phyloP scores from a whole-genome alignment of 2,329 filamentous ascomycete genomes.

The Monosporascus cannonballus region DNA sequence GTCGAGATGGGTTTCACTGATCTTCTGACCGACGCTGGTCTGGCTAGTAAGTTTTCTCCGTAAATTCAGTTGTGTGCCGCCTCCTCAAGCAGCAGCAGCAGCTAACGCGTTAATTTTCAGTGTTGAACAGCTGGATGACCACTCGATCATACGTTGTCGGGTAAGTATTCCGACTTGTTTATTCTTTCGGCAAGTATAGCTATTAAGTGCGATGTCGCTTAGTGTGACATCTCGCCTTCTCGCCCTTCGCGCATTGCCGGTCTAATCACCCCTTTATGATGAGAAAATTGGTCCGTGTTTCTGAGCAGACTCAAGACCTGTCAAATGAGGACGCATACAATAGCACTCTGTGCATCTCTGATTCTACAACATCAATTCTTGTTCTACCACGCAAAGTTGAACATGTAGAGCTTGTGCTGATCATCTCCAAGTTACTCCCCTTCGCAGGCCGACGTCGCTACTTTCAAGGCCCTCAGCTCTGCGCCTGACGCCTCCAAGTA shows the following conservation, averaged over 20 bases:
- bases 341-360: conserved; percentile 32
- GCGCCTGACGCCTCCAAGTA: conserved; percentile 78
- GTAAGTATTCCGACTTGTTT: conserved; percentile 42
- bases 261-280: conserved; percentile 42
- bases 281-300: conserved; percentile 79
- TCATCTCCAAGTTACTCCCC: conserved; percentile 46
- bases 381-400: conserved; percentile 1
- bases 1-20: conserved; percentile 55
- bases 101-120: conserved; percentile 18
- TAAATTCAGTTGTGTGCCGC: conserved; percentile 1
- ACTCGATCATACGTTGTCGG: conserved; percentile 67
- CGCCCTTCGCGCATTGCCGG: conserved; percentile 5
- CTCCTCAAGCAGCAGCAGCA: conserved; percentile 2
- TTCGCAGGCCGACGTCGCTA: conserved; percentile 92
- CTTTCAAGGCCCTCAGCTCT: conserved; percentile 80
- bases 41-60: conserved; percentile 37
- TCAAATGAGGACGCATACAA: conserved; percentile 35
- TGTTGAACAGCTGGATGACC: conserved; percentile 55
- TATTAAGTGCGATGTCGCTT: conserved; percentile 5
- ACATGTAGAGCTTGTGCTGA: neutral
- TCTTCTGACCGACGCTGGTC: conserved; percentile 49
- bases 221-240: neutral
- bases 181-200: conserved; percentile 7
- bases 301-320: conserved; percentile 76
- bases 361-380: conserved; percentile 10